Evolutionary conservation across 129 eudicot species (phyloP), one percentile per base, ranked within the genome.

Genomic region (Arctium lappa): DNA sequence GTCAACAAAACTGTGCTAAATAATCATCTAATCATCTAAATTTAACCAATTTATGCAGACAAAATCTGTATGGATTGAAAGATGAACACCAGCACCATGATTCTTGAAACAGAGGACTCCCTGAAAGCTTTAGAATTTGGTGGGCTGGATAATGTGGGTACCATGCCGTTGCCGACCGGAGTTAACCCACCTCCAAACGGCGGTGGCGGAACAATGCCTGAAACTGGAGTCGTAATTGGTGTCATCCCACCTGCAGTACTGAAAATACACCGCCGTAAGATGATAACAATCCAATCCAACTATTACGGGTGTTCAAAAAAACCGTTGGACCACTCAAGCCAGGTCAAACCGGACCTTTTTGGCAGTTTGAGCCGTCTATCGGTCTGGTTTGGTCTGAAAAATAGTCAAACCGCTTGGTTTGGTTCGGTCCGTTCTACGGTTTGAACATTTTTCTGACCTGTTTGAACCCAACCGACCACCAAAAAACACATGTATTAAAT

Each of bases 181-280:
- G 72, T 89, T 39, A 82, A 6, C 53, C 92, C 93, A 39, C 87
- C 86, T 13, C 80, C 68, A 3, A 63, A 79, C 11, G 89, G 88
- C 22, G 90, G 90, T 15, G 92, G 84, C 5, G 88, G 84, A 27
- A 69, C 72, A 22, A 32, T 37, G 33, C 81, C 84, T 3, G 79
- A 16, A 48, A 69, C n/a, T 1, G 86, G 88, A 8, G 75, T 73
- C 8, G 87, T 66, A n/a, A 75, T 56, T 33, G 90, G 90, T 22
- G 89, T 82, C 38, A 74, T 50, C 66, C 89, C 92, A 63, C 97
- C 93, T 56, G 94, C 97, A 62, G 90, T 78, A 79, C 94, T 90
- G 93, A 44, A 86, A 86, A 80, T 31, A 76, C 50, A 30, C 34
- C 7, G 32, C 12, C 40, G 39, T 63, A 76, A 48, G 66, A 75